A percentile compares a stretch with the other conserved stretches of the same genome.
Evolutionary conservation across 2,329 filamentous ascomycete genomes (phyloP).

Genomic region (Aspergillus arachidicola): DNA sequence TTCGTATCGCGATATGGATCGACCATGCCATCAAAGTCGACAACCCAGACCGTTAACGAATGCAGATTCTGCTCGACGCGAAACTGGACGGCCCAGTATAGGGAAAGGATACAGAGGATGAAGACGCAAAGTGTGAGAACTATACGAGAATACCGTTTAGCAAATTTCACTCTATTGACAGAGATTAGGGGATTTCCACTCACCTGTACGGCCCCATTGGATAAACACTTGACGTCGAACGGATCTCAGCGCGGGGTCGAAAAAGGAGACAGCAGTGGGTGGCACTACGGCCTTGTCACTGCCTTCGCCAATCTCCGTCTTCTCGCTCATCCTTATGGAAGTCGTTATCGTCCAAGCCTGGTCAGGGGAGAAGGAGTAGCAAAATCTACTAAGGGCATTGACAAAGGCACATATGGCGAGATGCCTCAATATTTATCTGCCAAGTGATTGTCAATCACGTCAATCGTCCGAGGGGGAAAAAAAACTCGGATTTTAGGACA

Average conservation of each 20-base stretch:
- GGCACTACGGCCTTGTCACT: slow-evolving; percentile 14
- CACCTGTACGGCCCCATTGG: slow-evolving; percentile 29
- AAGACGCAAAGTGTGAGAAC: slow-evolving; percentile 55
- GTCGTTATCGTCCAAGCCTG: neutral
- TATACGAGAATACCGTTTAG: slow-evolving; percentile 1
- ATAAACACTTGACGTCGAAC: slow-evolving; percentile 24
- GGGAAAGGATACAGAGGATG: slow-evolving; percentile 58
- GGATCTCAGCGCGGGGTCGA: slow-evolving; percentile 28
- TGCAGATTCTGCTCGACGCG: slow-evolving; percentile 52
- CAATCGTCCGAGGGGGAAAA: neutral
- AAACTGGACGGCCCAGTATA: slow-evolving; percentile 65
- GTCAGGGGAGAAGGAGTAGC: neutral
- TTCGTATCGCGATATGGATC: slow-evolving; percentile 51
- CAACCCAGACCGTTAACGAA: slow-evolving; percentile 58
- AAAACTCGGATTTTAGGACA: neutral
- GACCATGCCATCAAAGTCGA: slow-evolving; percentile 63
- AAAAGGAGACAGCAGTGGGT: slow-evolving; percentile 29
- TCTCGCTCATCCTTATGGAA: slow-evolving; percentile 8
- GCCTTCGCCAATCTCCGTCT: slow-evolving; percentile 10
- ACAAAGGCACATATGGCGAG: neutral
- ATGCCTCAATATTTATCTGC: neutral
- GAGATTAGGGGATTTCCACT: slow-evolving; percentile 1
- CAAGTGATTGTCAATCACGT: neutral
- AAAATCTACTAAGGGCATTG: neutral
- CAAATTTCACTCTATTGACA: neutral